Percentiles rank a stretch among this genome's conserved stretches.
Conservation (phyloP, 139 green algal genomes). For the Astrephomene gubernaculifera region DNA sequence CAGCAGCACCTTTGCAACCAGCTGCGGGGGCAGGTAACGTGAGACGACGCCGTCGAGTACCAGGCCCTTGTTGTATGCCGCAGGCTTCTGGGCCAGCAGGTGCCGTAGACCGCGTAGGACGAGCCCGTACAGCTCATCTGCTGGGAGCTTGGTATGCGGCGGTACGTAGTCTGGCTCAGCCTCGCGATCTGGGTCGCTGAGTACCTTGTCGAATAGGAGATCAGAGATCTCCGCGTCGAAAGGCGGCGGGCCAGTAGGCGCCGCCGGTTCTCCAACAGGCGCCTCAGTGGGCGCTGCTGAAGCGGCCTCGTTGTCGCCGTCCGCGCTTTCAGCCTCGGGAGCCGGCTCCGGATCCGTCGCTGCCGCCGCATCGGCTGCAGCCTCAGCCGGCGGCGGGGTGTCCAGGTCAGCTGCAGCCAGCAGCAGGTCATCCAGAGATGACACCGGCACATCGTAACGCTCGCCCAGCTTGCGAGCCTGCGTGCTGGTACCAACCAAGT, state of each 20-base stretch:
- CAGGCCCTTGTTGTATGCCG: slow-evolving; percentile 55
- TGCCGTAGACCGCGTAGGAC: slow-evolving; percentile 47
- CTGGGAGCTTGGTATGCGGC: slow-evolving; percentile 39
- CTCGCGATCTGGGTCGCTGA: slow-evolving; percentile 58
- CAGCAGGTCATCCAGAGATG: slow-evolving; percentile 65
- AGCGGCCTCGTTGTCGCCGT: neutral
- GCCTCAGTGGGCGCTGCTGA: neutral
- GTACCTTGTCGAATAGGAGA: slow-evolving; percentile 52
- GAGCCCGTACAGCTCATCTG: slow-evolving; percentile 41
- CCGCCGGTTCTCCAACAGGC: no score
- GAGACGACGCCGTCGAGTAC: slow-evolving; percentile 66
- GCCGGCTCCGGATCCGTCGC: neutral
- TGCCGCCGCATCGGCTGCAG: no score
- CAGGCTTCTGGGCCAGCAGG: slow-evolving; percentile 28
- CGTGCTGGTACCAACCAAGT: slow-evolving; percentile 40
- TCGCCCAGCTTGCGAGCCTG: slow-evolving; percentile 67
- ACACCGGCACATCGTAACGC: slow-evolving; percentile 64
- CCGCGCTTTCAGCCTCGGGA: neutral
- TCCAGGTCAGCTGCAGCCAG: slow-evolving; percentile 58
- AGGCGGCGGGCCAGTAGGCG: neutral
- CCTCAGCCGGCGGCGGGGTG: slow-evolving; percentile 18
- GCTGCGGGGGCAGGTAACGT: slow-evolving; percentile 36
- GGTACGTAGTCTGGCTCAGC: slow-evolving; percentile 38
- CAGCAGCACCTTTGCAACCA: slow-evolving; percentile 52
- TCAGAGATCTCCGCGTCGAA: slow-evolving; percentile 54